phyloP scores from a whole-genome alignment of 768 basidiomycete species.

The Suillus subluteus region DNA sequence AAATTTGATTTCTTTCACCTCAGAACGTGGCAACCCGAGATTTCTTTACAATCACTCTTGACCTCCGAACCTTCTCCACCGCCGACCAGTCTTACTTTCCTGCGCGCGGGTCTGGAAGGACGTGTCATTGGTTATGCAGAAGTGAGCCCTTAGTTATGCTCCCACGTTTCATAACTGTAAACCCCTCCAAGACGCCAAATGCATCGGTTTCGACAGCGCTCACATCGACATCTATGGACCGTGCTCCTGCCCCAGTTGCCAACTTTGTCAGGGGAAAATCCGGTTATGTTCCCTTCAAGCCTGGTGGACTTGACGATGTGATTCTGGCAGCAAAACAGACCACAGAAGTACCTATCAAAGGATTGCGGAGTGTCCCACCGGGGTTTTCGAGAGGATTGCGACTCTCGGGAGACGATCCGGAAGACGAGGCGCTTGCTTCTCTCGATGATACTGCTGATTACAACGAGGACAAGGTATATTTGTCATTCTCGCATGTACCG shows the following conservation, averaged over 20 bases:
- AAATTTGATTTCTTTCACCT: conserved; percentile 17
- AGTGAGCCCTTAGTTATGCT: conserved; percentile 43
- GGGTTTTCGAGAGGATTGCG: conserved; percentile 82
- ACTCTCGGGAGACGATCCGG: conserved; percentile 59
- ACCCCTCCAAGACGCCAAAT: conserved; percentile 52
- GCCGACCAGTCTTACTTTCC: conserved; percentile 72
- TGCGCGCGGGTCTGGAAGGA: conserved; percentile 80
- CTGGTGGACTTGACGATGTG: conserved; percentile 85
- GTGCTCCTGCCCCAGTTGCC: conserved; percentile 77
- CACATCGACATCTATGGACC: conserved; percentile 83
- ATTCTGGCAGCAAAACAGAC: conserved; percentile 35
- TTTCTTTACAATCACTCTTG: conserved; percentile 67
- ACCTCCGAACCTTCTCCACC: conserved; percentile 69
- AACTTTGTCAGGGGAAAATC: conserved; percentile 95
- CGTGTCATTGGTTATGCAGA: conserved; percentile 82
- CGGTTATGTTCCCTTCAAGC: conserved; percentile 90
- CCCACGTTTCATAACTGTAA: conserved; percentile 1
- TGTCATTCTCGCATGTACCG: background rate
- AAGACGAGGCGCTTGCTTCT: conserved; percentile 45
- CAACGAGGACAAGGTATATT: conserved; percentile 22
- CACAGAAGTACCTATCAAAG: conserved; percentile 42
- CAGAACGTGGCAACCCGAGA: conserved; percentile 74
- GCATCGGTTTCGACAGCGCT: conserved; percentile 65
- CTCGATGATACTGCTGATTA: conserved; percentile 26
- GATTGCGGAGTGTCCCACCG: conserved; percentile 74